These are phyloP conservation scores for Camelina sativa DNA, from an alignment of 345 rosid species.

Conservation along the genomic window DNA sequence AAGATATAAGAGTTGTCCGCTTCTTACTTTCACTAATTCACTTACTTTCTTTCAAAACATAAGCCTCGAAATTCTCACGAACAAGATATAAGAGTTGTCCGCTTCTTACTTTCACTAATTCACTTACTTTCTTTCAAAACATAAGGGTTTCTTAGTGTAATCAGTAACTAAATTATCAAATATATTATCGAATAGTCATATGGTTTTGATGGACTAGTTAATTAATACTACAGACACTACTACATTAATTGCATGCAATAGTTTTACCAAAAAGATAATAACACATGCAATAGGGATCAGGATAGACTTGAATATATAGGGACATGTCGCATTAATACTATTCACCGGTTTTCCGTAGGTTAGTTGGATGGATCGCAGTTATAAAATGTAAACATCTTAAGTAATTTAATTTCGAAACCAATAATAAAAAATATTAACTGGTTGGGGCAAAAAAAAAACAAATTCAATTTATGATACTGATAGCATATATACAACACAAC, in stretches of 20 bases:
- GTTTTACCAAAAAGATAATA: too few relatives aligned
- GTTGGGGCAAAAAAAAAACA: neutral
- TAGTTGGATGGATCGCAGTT: constrained; percentile 27
- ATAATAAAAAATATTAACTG: neutral
- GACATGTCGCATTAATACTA: constrained; percentile 21
- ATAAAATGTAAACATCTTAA: constrained; percentile 6
- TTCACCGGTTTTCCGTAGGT: constrained; percentile 20
- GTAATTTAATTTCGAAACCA: neutral
- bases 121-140: neutral
- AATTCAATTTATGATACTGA: too few relatives aligned
- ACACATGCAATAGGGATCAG: constrained; percentile 27
- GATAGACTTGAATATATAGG: constrained; percentile 12
- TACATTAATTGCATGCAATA: too few relatives aligned
- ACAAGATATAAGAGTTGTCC: too few relatives aligned
- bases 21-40: neutral
- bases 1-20: neutral
- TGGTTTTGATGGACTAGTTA: too few relatives aligned
- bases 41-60: neutral
- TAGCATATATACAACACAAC: neutral
- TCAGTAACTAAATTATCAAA: neutral
- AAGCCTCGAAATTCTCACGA: too few relatives aligned
- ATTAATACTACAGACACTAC: too few relatives aligned
- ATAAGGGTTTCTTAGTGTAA: neutral
- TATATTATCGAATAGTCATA: neutral
- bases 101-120: too few relatives aligned